Conservation (phyloP, 1,284 basidiomycete genomes). For the Pseudozyma thailandica region DNA sequence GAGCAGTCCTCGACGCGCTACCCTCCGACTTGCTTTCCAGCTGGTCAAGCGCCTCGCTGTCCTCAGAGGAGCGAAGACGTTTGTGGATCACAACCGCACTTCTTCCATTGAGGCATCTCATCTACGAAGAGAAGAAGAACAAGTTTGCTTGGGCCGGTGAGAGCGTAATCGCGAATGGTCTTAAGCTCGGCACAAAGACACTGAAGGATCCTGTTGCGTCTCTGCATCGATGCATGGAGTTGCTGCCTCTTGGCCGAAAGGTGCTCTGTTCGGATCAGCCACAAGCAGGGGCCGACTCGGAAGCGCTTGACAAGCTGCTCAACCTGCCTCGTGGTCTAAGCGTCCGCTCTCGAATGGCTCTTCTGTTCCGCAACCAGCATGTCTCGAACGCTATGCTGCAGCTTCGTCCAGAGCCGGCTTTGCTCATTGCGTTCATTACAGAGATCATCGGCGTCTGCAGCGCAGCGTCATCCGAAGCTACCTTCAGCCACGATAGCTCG, state of each 20-base stretch:
- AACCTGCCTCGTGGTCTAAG: conserved; percentile 31
- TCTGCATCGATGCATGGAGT: conserved; percentile 34
- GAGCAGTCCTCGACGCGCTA: conserved; percentile 31
- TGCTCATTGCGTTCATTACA: conserved; percentile 49
- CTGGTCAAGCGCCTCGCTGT: conserved; percentile 33
- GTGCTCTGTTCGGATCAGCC: conserved; percentile 20
- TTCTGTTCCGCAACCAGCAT: conserved; percentile 46
- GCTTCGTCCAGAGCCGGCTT: conserved; percentile 32
- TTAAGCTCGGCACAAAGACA: conserved; percentile 60
- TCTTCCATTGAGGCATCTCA: conserved; percentile 41
- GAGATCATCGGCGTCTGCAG: conserved; percentile 30
- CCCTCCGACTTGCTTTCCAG: conserved; percentile 19
- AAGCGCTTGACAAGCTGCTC: conserved; percentile 23
- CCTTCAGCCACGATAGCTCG: conserved; percentile 12
- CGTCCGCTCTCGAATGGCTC: conserved; percentile 32
- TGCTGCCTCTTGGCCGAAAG: conserved; percentile 27
- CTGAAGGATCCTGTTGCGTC: conserved; percentile 56
- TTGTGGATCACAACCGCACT: conserved; percentile 55
- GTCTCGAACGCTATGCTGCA: conserved; percentile 32
- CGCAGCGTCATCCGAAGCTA: background rate
- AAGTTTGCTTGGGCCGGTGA: conserved; percentile 58
- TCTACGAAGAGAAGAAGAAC: conserved; percentile 56
- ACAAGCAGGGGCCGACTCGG: conserved; percentile 1
- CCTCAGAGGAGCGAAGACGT: conserved; percentile 35
- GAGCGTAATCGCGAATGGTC: conserved; percentile 52